A percentile compares a stretch with the other conserved stretches of the same genome.
phyloP scores from a whole-genome alignment of 306 rosid genomes.

The Rosa lucieae region DNA sequence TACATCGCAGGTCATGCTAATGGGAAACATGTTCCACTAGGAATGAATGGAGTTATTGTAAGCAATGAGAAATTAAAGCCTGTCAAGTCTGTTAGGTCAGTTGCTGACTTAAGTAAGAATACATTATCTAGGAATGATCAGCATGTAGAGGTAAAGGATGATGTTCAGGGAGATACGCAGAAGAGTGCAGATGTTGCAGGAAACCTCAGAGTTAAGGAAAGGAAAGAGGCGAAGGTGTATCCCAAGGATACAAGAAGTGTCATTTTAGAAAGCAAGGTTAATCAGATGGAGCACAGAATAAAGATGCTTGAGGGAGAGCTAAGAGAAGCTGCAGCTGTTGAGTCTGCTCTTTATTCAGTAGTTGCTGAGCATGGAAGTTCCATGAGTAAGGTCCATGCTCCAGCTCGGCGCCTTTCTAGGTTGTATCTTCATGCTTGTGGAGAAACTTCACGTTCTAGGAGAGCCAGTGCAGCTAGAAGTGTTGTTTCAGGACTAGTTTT shows the following conservation, averaged over 20 bases:
- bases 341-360: constrained; percentile 88
- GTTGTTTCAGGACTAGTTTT: constrained; percentile 88
- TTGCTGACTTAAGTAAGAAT: constrained; percentile 52
- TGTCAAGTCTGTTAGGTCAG: constrained; percentile 83
- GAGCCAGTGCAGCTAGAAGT: constrained; percentile 84
- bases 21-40: constrained; percentile 33
- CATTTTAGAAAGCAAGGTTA: constrained; percentile 64
- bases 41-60: constrained; percentile 36
- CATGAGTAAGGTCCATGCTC: constrained; percentile 94
- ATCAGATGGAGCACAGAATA: constrained; percentile 71
- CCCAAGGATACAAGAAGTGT: constrained; percentile 65
- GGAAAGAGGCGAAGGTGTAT: constrained; percentile 69
- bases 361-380: constrained; percentile 99
- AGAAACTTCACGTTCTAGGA: constrained; percentile 58
- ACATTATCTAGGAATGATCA: constrained; percentile 41
- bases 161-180: constrained; percentile 48
- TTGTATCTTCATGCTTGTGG: constrained; percentile 84
- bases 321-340: constrained; percentile 89
- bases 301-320: constrained; percentile 91
- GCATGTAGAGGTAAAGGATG: constrained; percentile 47
- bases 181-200: constrained; percentile 39
- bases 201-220: constrained; percentile 48
- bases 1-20: constrained; percentile 27
- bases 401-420: constrained; percentile 95
- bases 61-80: constrained; percentile 59